Evolutionary conservation across 2,329 filamentous ascomycete species (phyloP).

Genomic region (Penicillium italicum): DNA sequence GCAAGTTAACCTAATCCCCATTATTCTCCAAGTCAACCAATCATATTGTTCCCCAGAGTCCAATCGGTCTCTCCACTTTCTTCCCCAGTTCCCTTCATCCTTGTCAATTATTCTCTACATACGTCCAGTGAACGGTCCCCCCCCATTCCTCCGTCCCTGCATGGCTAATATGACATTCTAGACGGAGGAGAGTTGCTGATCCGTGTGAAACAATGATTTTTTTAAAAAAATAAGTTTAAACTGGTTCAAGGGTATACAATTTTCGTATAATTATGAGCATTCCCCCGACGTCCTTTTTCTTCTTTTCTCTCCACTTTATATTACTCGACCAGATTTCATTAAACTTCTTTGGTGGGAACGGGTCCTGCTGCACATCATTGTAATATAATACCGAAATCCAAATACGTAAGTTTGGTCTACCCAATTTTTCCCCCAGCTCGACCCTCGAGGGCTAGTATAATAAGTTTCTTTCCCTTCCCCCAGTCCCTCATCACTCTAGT

Average conservation of each 20-base stretch:
- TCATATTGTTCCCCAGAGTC: not conserved
- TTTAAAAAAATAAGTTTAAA: not conserved
- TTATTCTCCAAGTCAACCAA: too few species aligned
- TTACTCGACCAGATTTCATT: not conserved
- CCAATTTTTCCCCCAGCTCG: too few species aligned
- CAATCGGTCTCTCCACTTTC: slow-evolving; percentile 1
- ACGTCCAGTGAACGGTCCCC: not conserved
- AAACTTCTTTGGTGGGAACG: slow-evolving; percentile 16
- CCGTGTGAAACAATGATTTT: not conserved
- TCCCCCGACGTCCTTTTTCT: not conserved
- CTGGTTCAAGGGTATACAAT: not conserved
- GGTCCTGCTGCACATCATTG: slow-evolving; percentile 24
- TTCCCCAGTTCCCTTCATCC: slow-evolving; percentile 8
- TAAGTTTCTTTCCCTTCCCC: slow-evolving; percentile 13
- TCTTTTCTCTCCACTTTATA: slow-evolving; percentile 11
- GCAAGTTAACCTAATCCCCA: too few species aligned
- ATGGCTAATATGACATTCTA: not conserved
- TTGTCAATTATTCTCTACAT: not conserved
- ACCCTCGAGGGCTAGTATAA: too few species aligned
- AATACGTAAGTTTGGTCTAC: slow-evolving; percentile 14
- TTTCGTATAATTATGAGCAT: not conserved
- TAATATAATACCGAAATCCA: not conserved
- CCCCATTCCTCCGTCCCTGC: slow-evolving; percentile 8
- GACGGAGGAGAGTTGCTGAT: not conserved
- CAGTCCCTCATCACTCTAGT: slow-evolving; percentile 14